These are phyloP conservation scores for Prunus davidiana DNA, from an alignment of 306 rosid genomes.

Conservation along the genomic window DNA sequence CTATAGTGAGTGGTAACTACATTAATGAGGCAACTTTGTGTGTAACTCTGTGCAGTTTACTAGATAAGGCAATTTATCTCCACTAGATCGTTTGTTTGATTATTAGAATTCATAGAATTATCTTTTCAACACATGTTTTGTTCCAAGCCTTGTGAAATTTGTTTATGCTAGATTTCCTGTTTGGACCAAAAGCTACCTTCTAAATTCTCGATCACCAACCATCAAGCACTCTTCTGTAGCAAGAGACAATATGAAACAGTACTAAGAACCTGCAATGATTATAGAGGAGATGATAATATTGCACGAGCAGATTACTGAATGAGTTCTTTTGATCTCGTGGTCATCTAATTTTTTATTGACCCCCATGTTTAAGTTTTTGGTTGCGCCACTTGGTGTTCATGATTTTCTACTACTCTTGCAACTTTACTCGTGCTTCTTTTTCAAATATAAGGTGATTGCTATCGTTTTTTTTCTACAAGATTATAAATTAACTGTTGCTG, in stretches of 20 bases:
- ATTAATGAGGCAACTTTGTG: neutral
- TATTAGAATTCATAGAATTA: neutral
- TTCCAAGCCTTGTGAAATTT: neutral
- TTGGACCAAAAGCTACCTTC: neutral
- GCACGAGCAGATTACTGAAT: neutral
- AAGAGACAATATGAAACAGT: neutral
- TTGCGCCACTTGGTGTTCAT: too few species aligned
- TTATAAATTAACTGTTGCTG: too few species aligned
- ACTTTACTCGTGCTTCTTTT: too few species aligned
- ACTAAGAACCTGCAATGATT: neutral
- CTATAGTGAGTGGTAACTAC: neutral
- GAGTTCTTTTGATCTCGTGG: too few species aligned
- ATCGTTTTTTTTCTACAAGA: too few species aligned
- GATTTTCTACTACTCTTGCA: too few species aligned
- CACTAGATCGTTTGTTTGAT: neutral
- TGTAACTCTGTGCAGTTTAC: neutral
- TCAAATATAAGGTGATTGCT: too few species aligned
- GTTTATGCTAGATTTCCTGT: neutral
- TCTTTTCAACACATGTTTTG: neutral
- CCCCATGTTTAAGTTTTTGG: too few species aligned
- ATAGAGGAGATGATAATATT: neutral
- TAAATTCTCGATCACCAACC: neutral
- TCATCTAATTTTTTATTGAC: neutral
- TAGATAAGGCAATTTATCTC: neutral
- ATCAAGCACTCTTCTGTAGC: neutral